phyloP scores from a whole-genome alignment of 768 basidiomycete species.

The Tricholoma matsutake region DNA sequence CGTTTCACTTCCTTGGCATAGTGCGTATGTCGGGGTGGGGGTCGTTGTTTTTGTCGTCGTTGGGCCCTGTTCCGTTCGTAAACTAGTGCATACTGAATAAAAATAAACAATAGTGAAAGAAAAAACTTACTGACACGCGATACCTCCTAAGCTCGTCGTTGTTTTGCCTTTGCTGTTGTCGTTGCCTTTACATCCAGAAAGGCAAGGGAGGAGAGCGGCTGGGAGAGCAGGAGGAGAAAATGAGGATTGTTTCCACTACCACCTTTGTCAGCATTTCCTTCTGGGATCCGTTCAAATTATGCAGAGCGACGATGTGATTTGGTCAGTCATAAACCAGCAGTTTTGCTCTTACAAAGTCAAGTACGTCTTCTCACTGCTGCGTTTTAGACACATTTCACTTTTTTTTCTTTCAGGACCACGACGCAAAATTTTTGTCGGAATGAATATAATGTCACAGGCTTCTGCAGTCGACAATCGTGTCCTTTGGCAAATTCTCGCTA shows the following conservation, averaged over 20 bases:
- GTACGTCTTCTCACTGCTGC: conserved; percentile 45
- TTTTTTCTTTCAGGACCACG: conserved; percentile 56
- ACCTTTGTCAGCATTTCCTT: too few species aligned
- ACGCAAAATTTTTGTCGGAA: conserved; percentile 99
- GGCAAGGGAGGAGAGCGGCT: too few species aligned
- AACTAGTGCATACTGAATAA: too few species aligned
- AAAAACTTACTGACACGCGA: neutral
- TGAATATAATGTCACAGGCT: conserved; percentile 96
- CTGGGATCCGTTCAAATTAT: conserved; percentile 43
- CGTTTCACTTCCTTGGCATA: neutral
- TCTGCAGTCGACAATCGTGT: conserved; percentile 94
- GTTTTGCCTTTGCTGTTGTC: neutral
- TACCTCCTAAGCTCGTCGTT: neutral
- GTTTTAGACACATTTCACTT: neutral
- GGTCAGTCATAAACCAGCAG: conserved; percentile 91
- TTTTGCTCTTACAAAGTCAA: conserved; percentile 99
- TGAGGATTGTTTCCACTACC: too few species aligned
- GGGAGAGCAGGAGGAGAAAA: too few species aligned
- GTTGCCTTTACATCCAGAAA: too few species aligned
- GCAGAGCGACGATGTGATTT: conserved; percentile 98
- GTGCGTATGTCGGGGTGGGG: neutral
- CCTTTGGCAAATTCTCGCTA: conserved; percentile 97
- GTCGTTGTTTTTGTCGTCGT: neutral
- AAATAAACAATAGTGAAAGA: neutral
- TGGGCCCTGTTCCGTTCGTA: neutral